These are phyloP conservation scores for Allium cepa DNA, from an alignment of 106 monocot genomes.

Conservation along the genomic window DNA sequence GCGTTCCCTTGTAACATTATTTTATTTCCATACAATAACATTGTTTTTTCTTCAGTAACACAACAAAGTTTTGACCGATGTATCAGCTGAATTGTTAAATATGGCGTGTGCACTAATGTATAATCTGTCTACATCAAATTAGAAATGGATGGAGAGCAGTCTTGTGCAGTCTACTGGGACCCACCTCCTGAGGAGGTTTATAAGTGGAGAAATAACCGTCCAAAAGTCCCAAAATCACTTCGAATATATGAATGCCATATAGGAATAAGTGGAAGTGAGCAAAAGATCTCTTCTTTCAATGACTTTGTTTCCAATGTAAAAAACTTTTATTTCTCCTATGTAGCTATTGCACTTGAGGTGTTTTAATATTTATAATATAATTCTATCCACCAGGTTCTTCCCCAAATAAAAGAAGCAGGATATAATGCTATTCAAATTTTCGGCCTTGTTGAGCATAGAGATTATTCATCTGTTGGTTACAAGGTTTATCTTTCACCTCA, in stretches of 20 bases:
- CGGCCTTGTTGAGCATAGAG: conserved; percentile 78
- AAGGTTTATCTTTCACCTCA: conserved; percentile 26
- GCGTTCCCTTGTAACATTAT: no score
- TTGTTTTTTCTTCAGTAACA: no score
- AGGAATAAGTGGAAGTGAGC: conserved; percentile 84
- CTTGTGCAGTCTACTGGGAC: conserved; percentile 92
- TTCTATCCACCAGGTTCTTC: conserved; percentile 45
- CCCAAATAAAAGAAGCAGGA: conserved; percentile 80
- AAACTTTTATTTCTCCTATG: no score
- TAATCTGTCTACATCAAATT: no score
- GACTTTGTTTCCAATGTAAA: conserved; percentile 77
- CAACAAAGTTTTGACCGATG: no score
- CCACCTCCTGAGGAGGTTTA: conserved; percentile 75
- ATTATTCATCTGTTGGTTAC: conserved; percentile 97
- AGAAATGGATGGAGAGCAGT: conserved; percentile 68
- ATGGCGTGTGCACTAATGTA: no score
- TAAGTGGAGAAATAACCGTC: conserved; percentile 68
- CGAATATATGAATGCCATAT: conserved; percentile 95
- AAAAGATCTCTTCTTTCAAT: conserved; percentile 76
- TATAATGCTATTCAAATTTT: conserved; percentile 90
- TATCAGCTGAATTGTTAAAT: no score
- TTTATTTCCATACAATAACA: no score
- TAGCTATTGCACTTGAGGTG: no score
- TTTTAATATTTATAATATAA: no score
- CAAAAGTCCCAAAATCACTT: conserved; percentile 63